These are phyloP conservation scores for Xylariaceae sp. DNA, from an alignment of 2,329 filamentous ascomycete species.

Conservation along the genomic window DNA sequence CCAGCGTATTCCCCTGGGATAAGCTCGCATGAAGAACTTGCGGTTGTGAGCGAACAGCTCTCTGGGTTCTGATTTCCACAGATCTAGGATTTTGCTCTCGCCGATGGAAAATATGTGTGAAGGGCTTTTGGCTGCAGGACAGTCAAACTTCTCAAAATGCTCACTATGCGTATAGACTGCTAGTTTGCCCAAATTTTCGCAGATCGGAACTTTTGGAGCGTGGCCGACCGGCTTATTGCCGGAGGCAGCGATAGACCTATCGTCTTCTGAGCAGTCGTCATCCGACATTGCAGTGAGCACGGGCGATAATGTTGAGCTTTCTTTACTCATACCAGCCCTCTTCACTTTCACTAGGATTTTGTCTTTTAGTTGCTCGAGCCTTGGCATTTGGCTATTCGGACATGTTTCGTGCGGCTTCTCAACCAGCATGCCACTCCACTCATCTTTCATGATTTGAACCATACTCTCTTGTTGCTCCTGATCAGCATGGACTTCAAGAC, in stretches of 20 bases:
- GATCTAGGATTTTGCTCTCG: constrained; percentile 67
- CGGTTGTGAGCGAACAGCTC: constrained; percentile 86
- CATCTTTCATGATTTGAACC: constrained; percentile 89
- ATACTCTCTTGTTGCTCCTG: constrained; percentile 82
- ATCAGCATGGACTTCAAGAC: constrained; percentile 84
- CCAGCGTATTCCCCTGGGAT: constrained; percentile 74
- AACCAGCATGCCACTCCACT: constrained; percentile 74
- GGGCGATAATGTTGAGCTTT: constrained; percentile 29
- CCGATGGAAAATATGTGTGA: constrained; percentile 82
- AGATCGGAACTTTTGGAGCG: constrained; percentile 56
- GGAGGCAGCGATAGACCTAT: constrained; percentile 24
- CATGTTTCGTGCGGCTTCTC: constrained; percentile 50
- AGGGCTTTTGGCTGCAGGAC: constrained; percentile 56
- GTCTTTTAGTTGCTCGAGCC: constrained; percentile 65
- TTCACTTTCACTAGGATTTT: constrained; percentile 87
- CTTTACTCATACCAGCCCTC: constrained; percentile 38
- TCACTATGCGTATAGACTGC: constrained; percentile 86
- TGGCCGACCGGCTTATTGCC: constrained; percentile 38
- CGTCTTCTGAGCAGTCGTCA: constrained; percentile 41
- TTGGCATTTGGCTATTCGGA: constrained; percentile 57
- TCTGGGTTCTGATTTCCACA: constrained; percentile 59
- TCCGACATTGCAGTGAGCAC: constrained; percentile 30
- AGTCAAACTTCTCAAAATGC: constrained; percentile 69
- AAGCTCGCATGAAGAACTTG: constrained; percentile 83
- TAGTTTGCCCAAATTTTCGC: constrained; percentile 66